Evolutionary conservation across 768 basidiomycete species (phyloP), one percentile per base, ranked within the genome.

Genomic region (Galerina marginata): DNA sequence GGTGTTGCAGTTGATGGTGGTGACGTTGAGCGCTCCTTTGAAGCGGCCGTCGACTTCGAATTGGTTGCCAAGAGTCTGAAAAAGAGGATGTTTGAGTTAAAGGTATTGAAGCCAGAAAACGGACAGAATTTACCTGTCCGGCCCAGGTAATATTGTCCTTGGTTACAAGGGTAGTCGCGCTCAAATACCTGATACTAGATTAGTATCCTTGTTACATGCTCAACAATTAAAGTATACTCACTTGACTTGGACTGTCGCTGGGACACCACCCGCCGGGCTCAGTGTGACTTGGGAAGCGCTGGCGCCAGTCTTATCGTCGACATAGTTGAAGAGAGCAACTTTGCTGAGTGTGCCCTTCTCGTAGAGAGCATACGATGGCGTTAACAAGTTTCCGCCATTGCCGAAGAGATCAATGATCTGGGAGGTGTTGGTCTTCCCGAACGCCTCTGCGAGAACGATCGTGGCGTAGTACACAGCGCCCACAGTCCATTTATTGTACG

Each of bases 71-170:
- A 87, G 83, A 0, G 88, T 90, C 83, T 89, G 14, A 26, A 29
- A 20, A 38, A 53, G 61, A 15, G n/a, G 37, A 26, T 4, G n/a
- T 44, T 63, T 29, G 56, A 38, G 50, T 16, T 15, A 36, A 26
- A 9, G 11, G 9, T 26, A n/a, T 16, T 38, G 25, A 23, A 44
- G 39, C 11, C 49, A 52, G 10, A 9, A 62, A 12, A 7, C 53
- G 4, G n/a, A 79, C 38, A 36, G 37, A 10, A 20, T 33, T 42
- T 47, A 88, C 88, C 76, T 91, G 92, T 5, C 86, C 86, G 3
- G 89, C 92, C 91, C 92, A 93, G 0, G 85, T 88, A 59, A 92
- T 85, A 67, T 90, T 86, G 54, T 75, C 79, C 67, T 84, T 87
- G 58, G 85, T 82, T 1, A 83, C 75, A 3, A 91, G 86, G 1